Base-by-base conservation (phyloP, 2,329 filamentous ascomycete genomes). In the Xylogone sp. region DNA sequence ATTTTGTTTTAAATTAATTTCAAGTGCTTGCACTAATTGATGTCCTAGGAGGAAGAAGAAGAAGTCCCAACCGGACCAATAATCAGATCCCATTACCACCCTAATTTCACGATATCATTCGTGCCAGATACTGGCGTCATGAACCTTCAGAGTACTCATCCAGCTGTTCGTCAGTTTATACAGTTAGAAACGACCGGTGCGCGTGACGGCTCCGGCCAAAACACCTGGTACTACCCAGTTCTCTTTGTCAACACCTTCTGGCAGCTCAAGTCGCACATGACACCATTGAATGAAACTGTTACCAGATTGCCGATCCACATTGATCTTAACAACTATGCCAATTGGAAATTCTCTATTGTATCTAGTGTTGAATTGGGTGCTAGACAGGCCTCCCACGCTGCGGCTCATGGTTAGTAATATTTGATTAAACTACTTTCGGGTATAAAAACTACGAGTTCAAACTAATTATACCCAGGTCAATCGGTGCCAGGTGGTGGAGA, bases 221-320 rank as follows among this genome's bases (percentile, higher is more conserved):
- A 97, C 70, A 86, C 87, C 55, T 99, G 92, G 92, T 99, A 97
- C 61, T 86, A 88, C 65, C 94, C 94, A 3, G 82, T 97, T 43
- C 73, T 97, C 39, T 99, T 90, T 67, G 76, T 94, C 66, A 99
- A 99, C 72, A 95, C 88, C 3, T 99, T 99, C 72, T 99, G 94
- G 94, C 93, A 97, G 71, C 78, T 99, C 57, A 89, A 82, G 66
- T 86, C 80, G 56, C 90, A 97, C 62, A 97, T 97, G 93, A 90
- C 81, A 20, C 79, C 92, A 59, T 75, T 99, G 47, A 99, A 99
- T 68, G 87, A 90, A 16, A 97, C 94, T 0, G 88, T 96, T 61
- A 86, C 83, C 62, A 83, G 82, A 20, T 75, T 96, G 21, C 90
- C 92, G 2, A 75, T 97, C 56, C 88, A 90, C 55, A 86, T 97